Conservation (phyloP, 192 early-diverging fungal genomes). For the Gonapodya prolifera region DNA sequence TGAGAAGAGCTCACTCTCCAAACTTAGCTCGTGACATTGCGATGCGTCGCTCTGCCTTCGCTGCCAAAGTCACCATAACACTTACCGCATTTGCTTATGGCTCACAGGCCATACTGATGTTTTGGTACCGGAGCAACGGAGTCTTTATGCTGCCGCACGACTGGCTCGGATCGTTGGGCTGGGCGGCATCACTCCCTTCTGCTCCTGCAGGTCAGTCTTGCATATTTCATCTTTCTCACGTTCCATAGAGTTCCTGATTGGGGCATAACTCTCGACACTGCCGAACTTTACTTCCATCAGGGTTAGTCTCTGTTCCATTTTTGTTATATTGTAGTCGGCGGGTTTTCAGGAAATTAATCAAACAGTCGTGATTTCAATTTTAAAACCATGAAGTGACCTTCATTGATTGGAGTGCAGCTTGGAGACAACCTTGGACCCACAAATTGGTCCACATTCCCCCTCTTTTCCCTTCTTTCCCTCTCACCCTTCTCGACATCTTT, state of each 20-base stretch:
- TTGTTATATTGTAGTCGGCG: neutral
- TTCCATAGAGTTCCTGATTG: no score
- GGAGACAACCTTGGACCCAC: no score
- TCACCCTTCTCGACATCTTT: no score
- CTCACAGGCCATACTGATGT: slow-evolving; percentile 41
- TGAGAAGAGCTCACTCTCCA: neutral
- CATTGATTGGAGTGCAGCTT: no score
- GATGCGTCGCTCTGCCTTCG: slow-evolving; percentile 55
- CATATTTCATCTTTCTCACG: no score
- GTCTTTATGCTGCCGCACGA: slow-evolving; percentile 65
- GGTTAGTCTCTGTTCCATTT: neutral
- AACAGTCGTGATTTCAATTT: no score
- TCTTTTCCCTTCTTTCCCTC: no score
- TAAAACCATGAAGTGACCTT: no score
- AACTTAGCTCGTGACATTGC: slow-evolving; percentile 35
- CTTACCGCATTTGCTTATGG: slow-evolving; percentile 52
- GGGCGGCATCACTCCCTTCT: slow-evolving; percentile 54
- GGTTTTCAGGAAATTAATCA: neutral
- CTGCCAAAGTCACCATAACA: slow-evolving; percentile 59
- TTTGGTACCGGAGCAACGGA: slow-evolving; percentile 51
- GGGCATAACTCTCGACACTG: no score
- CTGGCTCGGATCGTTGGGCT: slow-evolving; percentile 38
- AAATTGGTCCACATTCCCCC: no score
- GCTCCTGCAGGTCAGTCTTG: slow-evolving; percentile 53
- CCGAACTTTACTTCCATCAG: no score